Conservation (phyloP, 352 stramenopile species). For the Halophytophthora polymorphica region DNA sequence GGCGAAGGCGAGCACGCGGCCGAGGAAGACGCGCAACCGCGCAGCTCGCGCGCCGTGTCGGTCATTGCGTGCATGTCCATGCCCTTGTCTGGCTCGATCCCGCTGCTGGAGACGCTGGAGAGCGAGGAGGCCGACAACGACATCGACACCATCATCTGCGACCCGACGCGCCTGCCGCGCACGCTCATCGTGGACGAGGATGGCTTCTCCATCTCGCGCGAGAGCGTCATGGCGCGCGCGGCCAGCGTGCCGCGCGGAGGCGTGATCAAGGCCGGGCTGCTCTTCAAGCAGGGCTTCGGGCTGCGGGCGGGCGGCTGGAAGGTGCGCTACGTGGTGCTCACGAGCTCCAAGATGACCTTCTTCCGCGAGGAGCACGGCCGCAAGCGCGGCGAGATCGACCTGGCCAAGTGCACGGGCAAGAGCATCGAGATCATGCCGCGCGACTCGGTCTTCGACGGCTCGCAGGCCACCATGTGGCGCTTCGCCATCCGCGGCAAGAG, state of each 20-base stretch:
- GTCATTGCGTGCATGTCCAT: slow-evolving; percentile 34
- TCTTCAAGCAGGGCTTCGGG: slow-evolving; percentile 76
- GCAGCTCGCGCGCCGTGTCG: slow-evolving; percentile 25
- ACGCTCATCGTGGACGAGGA: slow-evolving; percentile 72
- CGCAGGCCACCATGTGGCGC: slow-evolving; percentile 76
- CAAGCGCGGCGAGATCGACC: slow-evolving; percentile 68
- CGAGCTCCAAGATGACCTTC: slow-evolving; percentile 63
- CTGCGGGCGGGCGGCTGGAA: slow-evolving; percentile 67
- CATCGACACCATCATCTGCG: slow-evolving; percentile 60
- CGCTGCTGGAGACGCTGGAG: slow-evolving; percentile 35
- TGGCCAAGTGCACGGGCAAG: slow-evolving; percentile 59
- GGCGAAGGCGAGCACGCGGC: not conserved
- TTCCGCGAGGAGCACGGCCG: slow-evolving; percentile 69
- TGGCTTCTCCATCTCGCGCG: slow-evolving; percentile 51
- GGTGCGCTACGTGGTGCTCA: slow-evolving; percentile 68
- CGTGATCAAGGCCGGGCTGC: slow-evolving; percentile 65
- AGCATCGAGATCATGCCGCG: slow-evolving; percentile 81
- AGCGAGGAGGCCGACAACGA: slow-evolving; percentile 54
- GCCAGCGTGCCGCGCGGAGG: slow-evolving; percentile 30
- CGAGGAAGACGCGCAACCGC: slow-evolving; percentile 7
- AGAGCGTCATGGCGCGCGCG: slow-evolving; percentile 47
- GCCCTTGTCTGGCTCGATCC: slow-evolving; percentile 34
- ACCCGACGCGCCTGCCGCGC: slow-evolving; percentile 45
- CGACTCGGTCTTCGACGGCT: slow-evolving; percentile 77
- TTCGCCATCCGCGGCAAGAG: slow-evolving; percentile 67